Evolutionary conservation across 2,329 filamentous ascomycete genomes (phyloP).

Genomic region (Diaporthe sp.): DNA sequence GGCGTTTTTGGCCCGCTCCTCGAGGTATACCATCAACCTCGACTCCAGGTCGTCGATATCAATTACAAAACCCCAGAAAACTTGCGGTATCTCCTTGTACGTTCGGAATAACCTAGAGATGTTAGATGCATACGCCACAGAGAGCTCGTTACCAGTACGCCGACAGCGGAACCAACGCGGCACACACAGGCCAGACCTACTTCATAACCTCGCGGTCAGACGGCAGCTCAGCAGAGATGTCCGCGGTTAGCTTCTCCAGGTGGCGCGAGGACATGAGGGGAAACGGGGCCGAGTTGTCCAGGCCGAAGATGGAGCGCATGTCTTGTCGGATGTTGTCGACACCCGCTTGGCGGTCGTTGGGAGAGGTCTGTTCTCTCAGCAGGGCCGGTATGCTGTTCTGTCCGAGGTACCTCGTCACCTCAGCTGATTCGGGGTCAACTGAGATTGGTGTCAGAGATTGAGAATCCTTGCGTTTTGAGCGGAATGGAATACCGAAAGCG

Average conservation of each 20-base stretch:
- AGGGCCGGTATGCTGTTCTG: constrained; percentile 78
- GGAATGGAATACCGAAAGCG: constrained; percentile 44
- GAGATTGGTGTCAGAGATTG: constrained; percentile 40
- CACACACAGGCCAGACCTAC: constrained; percentile 55
- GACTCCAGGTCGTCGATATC: constrained; percentile 76
- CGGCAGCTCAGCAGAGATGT: constrained; percentile 72
- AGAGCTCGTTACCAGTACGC: neutral
- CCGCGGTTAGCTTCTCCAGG: constrained; percentile 69
- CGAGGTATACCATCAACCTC: constrained; percentile 74
- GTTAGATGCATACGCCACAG: constrained; percentile 16
- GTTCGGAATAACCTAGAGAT: constrained; percentile 69
- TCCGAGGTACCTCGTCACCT: constrained; percentile 72
- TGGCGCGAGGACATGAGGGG: constrained; percentile 75
- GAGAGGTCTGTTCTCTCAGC: constrained; percentile 70
- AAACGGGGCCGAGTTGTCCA: constrained; percentile 76
- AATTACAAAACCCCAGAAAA: constrained; percentile 76
- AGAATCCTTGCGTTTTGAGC: constrained; percentile 34
- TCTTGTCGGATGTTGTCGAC: constrained; percentile 71
- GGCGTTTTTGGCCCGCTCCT: constrained; percentile 70
- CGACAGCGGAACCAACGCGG: neutral
- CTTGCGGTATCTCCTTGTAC: constrained; percentile 76
- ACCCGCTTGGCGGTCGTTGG: constrained; percentile 63
- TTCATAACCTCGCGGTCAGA: constrained; percentile 77
- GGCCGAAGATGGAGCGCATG: constrained; percentile 74
- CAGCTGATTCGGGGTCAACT: constrained; percentile 67